A percentile compares a stretch with the other conserved stretches of the same genome.
These are phyloP conservation scores for Strigomonas oncopelti DNA, from an alignment of 208 protist genomes.

Conservation along the genomic window DNA sequence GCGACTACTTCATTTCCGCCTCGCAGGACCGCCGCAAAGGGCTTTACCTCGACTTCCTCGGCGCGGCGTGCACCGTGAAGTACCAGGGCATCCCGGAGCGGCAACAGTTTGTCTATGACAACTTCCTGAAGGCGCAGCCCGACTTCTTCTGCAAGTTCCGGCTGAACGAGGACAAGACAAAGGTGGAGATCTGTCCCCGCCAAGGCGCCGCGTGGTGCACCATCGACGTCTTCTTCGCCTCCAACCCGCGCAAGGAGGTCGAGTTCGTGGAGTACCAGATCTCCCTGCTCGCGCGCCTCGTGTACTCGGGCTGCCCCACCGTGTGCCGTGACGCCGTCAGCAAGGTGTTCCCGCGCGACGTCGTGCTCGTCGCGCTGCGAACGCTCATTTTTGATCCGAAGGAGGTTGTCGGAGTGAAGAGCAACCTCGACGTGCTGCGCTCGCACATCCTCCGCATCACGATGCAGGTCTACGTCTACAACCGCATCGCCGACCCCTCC, in stretches of 20 bases:
- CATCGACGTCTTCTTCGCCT: slow-evolving; percentile 37
- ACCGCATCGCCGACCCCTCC: slow-evolving; percentile 33
- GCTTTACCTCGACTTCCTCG: slow-evolving; percentile 52
- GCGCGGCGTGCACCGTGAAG: slow-evolving; percentile 46
- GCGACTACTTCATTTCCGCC: slow-evolving; percentile 39
- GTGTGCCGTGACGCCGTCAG: slow-evolving; percentile 41
- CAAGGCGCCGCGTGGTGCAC: slow-evolving; percentile 9
- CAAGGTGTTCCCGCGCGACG: slow-evolving; percentile 35
- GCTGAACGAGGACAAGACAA: slow-evolving; percentile 11
- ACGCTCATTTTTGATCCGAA: slow-evolving; percentile 41
- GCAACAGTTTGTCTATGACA: slow-evolving; percentile 53
- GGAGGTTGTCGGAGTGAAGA: slow-evolving; percentile 32
- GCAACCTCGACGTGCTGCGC: slow-evolving; percentile 44
- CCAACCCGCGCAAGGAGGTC: slow-evolving; percentile 19
- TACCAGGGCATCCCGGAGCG: slow-evolving; percentile 44
- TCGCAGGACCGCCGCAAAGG: slow-evolving; percentile 24
- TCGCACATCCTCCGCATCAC: slow-evolving; percentile 54
- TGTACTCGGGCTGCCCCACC: slow-evolving; percentile 57
- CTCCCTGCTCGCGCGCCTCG: slow-evolving; percentile 49
- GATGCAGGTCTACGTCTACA: slow-evolving; percentile 49
- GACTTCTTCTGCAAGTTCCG: slow-evolving; percentile 40
- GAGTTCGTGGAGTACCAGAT: slow-evolving; percentile 52
- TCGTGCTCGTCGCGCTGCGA: slow-evolving; percentile 34
- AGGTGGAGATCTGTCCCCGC: slow-evolving; percentile 14
- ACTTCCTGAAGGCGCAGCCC: slow-evolving; percentile 57